Percentiles rank a stretch among this genome's conserved stretches.
phyloP scores from a whole-genome alignment of 352 stramenopile species.

The Phytophthora pisi region DNA sequence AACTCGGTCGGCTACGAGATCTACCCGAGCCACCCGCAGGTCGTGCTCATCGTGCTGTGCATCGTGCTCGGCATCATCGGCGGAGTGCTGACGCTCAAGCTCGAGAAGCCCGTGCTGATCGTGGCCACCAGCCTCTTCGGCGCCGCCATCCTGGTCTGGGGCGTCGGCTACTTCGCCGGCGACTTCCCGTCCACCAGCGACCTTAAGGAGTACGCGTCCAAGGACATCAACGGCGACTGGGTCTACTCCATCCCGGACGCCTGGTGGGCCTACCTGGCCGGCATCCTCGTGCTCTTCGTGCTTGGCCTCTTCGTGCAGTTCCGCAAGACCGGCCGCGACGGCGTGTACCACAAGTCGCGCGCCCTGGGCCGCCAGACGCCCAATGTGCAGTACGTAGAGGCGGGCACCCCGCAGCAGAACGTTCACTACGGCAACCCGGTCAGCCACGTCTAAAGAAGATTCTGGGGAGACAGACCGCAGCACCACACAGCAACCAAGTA shows the following conservation, averaged over 20 bases:
- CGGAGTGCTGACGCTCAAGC: conserved; percentile 47
- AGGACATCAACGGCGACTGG: conserved; percentile 49
- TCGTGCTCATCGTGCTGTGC: conserved; percentile 54
- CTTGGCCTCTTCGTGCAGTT: conserved; percentile 68
- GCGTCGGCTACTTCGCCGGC: conserved; percentile 67
- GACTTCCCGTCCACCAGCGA: conserved; percentile 59
- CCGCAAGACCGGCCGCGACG: conserved; percentile 51
- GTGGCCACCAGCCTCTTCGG: conserved; percentile 59
- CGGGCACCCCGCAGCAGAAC: conserved; percentile 35
- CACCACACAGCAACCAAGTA: conserved; percentile 7
- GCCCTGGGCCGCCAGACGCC: conserved; percentile 25
- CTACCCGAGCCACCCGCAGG: conserved; percentile 54
- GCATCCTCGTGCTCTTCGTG: conserved; percentile 58
- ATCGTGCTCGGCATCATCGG: conserved; percentile 45
- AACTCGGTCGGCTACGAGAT: conserved; percentile 65
- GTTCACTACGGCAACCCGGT: conserved; percentile 38
- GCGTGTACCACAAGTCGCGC: conserved; percentile 39
- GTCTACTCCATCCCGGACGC: conserved; percentile 61
- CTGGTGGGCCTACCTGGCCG: conserved; percentile 65
- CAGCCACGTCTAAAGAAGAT: conserved; percentile 32
- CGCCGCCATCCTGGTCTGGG: conserved; percentile 55
- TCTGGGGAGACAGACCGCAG: neutral
- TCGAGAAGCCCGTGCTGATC: conserved; percentile 65
- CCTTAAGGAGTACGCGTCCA: conserved; percentile 47
- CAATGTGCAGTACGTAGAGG: conserved; percentile 41